Conservation (phyloP, 306 rosid genomes). For the peach (Prunus persica) region Prunus_persica_NCBIv2 NC_034016.1:8499001-8499500, state of each 20-base stretch:
- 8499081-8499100: slow-evolving; percentile 37
- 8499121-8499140: slow-evolving; percentile 34
- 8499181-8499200: slow-evolving; percentile 46
- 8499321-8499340: slow-evolving; percentile 9
- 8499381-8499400: neutral
- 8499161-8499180: slow-evolving; percentile 27
- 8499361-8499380: neutral
- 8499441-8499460: neutral
- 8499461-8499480: neutral
- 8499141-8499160: slow-evolving; percentile 33
- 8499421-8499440: neutral
- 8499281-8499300: slow-evolving; percentile 15
- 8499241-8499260: slow-evolving; percentile 54
- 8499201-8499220: slow-evolving; percentile 46
- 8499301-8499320: neutral
- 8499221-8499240: slow-evolving; percentile 42
- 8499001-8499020: slow-evolving; percentile 35
- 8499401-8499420: neutral
- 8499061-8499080: slow-evolving; percentile 35
- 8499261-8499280: slow-evolving; percentile 18
- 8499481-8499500: neutral
- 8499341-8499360: neutral
- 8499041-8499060: slow-evolving; percentile 35
- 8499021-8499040: slow-evolving; percentile 29
- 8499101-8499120: slow-evolving; percentile 23